Conservation (phyloP, 768 basidiomycete genomes). For the Thelephora ganbajun region DNA sequence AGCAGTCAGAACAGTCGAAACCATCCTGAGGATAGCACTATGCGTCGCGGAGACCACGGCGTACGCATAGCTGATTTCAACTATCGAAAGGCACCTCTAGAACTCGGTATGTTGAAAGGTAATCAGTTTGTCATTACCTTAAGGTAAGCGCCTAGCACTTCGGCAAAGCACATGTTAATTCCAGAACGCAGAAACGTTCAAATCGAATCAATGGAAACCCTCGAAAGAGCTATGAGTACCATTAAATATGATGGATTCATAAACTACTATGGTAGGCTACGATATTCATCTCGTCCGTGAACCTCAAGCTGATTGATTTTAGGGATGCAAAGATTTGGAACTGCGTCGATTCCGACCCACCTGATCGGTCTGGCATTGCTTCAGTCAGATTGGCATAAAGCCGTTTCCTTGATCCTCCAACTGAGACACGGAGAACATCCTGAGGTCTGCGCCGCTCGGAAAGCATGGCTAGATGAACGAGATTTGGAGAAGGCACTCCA, state of each 20-base stretch:
- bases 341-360: conserved; percentile 91
- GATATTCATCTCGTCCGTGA: background rate
- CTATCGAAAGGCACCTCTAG: conserved; percentile 70
- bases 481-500: conserved; percentile 73
- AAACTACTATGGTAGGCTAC: conserved; percentile 79
- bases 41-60: conserved; percentile 77
- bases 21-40: conserved; percentile 40
- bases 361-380: conserved; percentile 85
- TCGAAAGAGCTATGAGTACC: conserved; percentile 64
- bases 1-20: conserved; percentile 52
- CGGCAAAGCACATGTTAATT: background rate
- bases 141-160: conserved; percentile 34
- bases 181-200: conserved; percentile 58
- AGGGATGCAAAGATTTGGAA: conserved; percentile 99
- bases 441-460: conserved; percentile 70
- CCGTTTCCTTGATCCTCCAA: conserved; percentile 69
- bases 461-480: conserved; percentile 78
- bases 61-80: conserved; percentile 78
- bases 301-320: conserved; percentile 1
- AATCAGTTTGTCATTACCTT: conserved; percentile 93
- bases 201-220: conserved; percentile 52
- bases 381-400: conserved; percentile 81
- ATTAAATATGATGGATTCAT: conserved; percentile 85
- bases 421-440: conserved; percentile 86
- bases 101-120: conserved; percentile 93